Evolutionary conservation across 371 early-diverging fungal genomes (phyloP).

Genomic region (Rhizomucor miehei): DNA sequence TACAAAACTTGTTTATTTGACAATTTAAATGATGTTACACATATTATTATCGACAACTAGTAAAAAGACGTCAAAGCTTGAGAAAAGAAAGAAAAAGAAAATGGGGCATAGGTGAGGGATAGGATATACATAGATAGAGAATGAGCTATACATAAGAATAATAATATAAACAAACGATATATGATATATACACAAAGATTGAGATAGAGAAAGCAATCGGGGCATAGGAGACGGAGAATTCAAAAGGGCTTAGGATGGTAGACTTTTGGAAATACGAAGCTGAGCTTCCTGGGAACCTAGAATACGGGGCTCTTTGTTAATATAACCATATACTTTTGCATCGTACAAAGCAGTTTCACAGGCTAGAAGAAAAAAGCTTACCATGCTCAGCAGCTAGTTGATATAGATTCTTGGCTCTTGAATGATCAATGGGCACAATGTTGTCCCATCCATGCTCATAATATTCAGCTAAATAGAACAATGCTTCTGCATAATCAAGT

Average conservation of each 20-base stretch:
- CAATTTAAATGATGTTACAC: no score
- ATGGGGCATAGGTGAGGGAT: no score
- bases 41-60: no score
- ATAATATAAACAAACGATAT: not conserved
- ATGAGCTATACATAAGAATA: not conserved
- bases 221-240: not conserved
- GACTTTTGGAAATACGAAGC: not conserved
- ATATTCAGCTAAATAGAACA: slow-evolving; percentile 31
- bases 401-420: slow-evolving; percentile 8
- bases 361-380: not conserved
- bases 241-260: not conserved
- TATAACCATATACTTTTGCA: slow-evolving; percentile 1
- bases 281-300: not conserved
- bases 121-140: not conserved
- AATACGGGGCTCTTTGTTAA: not conserved
- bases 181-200: not conserved
- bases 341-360: not conserved
- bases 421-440: slow-evolving; percentile 5
- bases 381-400: slow-evolving; percentile 14
- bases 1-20: no score
- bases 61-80: no score
- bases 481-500: slow-evolving; percentile 26
- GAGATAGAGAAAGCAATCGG: not conserved
- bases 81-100: not conserved
- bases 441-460: slow-evolving; percentile 20